Percentiles rank a stretch among this genome's conserved stretches.
Evolutionary conservation across 1,284 basidiomycete genomes (phyloP).

Genomic region (Mycena sp.): DNA sequence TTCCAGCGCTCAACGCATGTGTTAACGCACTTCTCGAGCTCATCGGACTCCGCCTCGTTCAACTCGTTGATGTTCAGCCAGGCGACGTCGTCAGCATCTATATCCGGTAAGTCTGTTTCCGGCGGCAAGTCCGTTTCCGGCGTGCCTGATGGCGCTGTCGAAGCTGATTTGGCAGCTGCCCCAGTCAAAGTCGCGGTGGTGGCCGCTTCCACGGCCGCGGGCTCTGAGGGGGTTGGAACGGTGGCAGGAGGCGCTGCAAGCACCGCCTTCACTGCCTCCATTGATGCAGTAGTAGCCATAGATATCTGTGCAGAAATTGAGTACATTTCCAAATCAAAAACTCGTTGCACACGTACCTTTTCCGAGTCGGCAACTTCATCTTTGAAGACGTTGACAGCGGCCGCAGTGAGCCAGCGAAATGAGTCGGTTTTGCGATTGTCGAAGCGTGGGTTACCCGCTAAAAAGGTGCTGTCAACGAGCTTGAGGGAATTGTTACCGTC

Average conservation of each 20-base stretch:
- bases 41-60: slow-evolving; percentile 7
- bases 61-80: slow-evolving; percentile 28
- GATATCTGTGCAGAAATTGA: no score
- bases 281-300: no score
- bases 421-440: slow-evolving; percentile 9
- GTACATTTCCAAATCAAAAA: no score
- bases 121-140: no score
- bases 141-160: not conserved
- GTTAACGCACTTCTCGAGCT: slow-evolving; percentile 19
- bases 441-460: slow-evolving; percentile 29
- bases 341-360: not conserved
- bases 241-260: no score
- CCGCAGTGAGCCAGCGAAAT: slow-evolving; percentile 29
- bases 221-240: no score
- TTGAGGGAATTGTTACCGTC: slow-evolving; percentile 50
- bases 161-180: no score
- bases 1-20: slow-evolving; percentile 46
- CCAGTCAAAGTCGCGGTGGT: no score
- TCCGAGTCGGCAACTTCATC: slow-evolving; percentile 38
- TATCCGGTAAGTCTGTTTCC: not conserved
- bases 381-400: slow-evolving; percentile 41
- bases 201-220: no score
- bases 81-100: slow-evolving; percentile 7
- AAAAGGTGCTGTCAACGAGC: slow-evolving; percentile 34
- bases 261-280: no score